A percentile compares a stretch with the other conserved stretches of the same genome.
Conservation (phyloP, 2,329 filamentous ascomycete genomes). For the Lanzia echinophila region DNA sequence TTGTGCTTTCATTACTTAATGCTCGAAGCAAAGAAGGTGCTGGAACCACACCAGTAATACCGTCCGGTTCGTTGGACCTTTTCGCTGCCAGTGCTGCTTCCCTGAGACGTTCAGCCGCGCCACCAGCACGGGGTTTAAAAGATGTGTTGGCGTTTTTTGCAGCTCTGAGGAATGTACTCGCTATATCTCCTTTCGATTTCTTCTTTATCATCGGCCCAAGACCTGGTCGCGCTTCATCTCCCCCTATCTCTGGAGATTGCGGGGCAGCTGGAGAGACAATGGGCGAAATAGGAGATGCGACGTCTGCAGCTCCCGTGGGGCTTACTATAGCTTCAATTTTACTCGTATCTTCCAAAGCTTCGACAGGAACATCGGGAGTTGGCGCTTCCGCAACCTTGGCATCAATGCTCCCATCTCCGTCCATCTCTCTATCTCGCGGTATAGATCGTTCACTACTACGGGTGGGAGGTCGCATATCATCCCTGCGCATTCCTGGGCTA, state of each 20-base stretch:
- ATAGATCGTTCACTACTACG: conserved; percentile 28
- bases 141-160: conserved; percentile 59
- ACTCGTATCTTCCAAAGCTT: not conserved
- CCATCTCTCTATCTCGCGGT: conserved; percentile 16
- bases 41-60: conserved; percentile 81
- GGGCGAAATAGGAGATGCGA: conserved; percentile 8
- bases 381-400: not conserved
- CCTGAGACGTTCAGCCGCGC: conserved; percentile 69
- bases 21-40: conserved; percentile 53
- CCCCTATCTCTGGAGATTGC: not conserved
- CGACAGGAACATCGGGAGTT: not conserved
- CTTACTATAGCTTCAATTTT: not conserved
- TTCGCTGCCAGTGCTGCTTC: conserved; percentile 45
- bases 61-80: conserved; percentile 67
- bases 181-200: conserved; percentile 64
- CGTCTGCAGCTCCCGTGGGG: conserved; percentile 5
- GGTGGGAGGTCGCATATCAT: conserved; percentile 29
- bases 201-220: conserved; percentile 86
- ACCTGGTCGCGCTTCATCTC: conserved; percentile 54
- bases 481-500: conserved; percentile 31
- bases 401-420: conserved; percentile 3
- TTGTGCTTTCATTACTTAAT: conserved; percentile 34
- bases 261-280: conserved; percentile 6
- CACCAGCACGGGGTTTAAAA: conserved; percentile 88
- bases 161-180: conserved; percentile 72